Percentiles rank a stretch among this genome's conserved stretches.
Evolutionary conservation across 352 stramenopile species (phyloP).

Genomic region (Phytopythium sindhum): DNA sequence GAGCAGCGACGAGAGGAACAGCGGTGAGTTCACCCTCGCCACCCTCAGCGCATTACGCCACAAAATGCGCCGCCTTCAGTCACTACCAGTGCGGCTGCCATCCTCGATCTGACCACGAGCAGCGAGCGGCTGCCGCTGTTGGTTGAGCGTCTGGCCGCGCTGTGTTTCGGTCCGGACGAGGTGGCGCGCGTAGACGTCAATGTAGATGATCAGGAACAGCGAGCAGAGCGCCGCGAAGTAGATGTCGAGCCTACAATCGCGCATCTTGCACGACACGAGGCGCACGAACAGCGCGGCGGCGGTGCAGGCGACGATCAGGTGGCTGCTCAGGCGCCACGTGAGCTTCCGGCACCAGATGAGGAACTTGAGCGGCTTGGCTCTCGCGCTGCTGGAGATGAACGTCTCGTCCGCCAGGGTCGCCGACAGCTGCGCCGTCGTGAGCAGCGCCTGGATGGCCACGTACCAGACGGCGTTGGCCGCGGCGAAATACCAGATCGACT

Average conservation of each 20-base stretch:
- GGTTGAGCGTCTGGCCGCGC: slow-evolving; percentile 1
- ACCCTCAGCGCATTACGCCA: not conserved
- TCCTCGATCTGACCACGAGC: not conserved
- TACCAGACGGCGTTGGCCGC: not conserved
- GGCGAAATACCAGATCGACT: not conserved
- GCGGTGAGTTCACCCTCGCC: slow-evolving; percentile 5
- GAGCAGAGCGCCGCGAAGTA: slow-evolving; percentile 17
- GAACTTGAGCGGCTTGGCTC: not conserved
- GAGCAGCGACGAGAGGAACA: slow-evolving; percentile 1
- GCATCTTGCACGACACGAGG: not conserved
- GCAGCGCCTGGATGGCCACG: not conserved
- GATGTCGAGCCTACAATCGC: slow-evolving; percentile 7
- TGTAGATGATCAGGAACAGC: slow-evolving; percentile 11
- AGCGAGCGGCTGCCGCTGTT: not conserved
- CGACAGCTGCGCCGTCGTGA: not conserved
- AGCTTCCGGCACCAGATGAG: not conserved
- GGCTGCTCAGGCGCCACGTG: not conserved
- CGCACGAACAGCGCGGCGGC: not conserved
- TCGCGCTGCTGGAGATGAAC: not conserved
- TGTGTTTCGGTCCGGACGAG: slow-evolving; percentile 11
- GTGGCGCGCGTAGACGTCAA: slow-evolving; percentile 9
- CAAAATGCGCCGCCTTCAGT: not conserved
- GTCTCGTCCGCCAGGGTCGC: not conserved
- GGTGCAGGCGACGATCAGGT: not conserved
- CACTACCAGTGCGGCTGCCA: not conserved